phyloP scores from a whole-genome alignment of 1,284 basidiomycete species.

The Microbotryum lychnidis-dioicae region DNA sequence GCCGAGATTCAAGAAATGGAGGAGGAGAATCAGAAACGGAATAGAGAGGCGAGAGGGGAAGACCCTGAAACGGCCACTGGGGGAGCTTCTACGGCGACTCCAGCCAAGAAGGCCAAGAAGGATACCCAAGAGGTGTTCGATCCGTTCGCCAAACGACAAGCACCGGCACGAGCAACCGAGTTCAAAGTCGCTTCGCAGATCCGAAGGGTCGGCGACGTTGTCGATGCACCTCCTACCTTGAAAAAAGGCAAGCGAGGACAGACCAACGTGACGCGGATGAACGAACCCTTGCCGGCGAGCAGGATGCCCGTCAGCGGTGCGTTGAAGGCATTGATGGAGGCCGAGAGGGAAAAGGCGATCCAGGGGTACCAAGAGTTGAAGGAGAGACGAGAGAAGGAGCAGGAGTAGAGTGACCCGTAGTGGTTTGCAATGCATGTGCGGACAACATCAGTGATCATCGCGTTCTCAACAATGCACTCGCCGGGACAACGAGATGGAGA shows the following conservation, averaged over 20 bases:
- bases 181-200: slow-evolving; percentile 11
- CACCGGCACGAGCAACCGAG: slow-evolving; percentile 11
- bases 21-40: too few species aligned
- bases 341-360: slow-evolving; percentile 60
- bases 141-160: slow-evolving; percentile 10
- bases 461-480: too few species aligned
- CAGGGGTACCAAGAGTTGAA: slow-evolving; percentile 60
- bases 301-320: slow-evolving; percentile 38
- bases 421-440: too few species aligned
- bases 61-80: too few species aligned
- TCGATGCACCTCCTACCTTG: slow-evolving; percentile 21
- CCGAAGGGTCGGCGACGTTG: slow-evolving; percentile 17
- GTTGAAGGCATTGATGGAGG: slow-evolving; percentile 63
- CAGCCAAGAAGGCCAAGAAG: slow-evolving; percentile 7
- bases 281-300: background rate
- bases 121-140: slow-evolving; percentile 13
- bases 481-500: too few species aligned
- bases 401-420: background rate
- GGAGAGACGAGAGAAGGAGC: slow-evolving; percentile 49
- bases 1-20: too few species aligned
- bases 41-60: too few species aligned
- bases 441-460: too few species aligned
- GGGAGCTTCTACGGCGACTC: background rate
- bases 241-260: slow-evolving; percentile 14
- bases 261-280: slow-evolving; percentile 1